Conservation (phyloP, 2,329 filamentous ascomycete genomes). For the Monilinia fructigena region DNA sequence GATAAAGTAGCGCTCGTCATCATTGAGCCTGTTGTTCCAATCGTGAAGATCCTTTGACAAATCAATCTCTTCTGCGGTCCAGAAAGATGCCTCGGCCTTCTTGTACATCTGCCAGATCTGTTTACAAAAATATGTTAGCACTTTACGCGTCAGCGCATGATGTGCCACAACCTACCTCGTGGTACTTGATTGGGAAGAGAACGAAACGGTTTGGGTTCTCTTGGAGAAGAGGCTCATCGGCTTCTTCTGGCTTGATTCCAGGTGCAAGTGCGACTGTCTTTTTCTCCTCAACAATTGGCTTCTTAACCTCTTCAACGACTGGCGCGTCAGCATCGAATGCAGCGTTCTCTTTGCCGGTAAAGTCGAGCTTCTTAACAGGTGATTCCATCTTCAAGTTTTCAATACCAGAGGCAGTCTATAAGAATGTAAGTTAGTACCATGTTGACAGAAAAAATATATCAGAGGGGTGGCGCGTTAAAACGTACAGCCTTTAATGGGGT, state of each 20-base stretch:
- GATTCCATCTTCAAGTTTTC: conserved; percentile 91
- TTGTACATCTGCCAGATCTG: conserved; percentile 99
- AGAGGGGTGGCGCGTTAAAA: conserved; percentile 34
- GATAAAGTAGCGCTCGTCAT: conserved; percentile 97
- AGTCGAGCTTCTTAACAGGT: conserved; percentile 85
- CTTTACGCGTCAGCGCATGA: conserved; percentile 66
- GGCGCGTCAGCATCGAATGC: conserved; percentile 51
- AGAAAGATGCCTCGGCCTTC: conserved; percentile 99
- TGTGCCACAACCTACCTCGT: conserved; percentile 71
- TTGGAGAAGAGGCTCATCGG: conserved; percentile 84
- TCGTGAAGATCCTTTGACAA: conserved; percentile 98
- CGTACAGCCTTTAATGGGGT: conserved; percentile 72
- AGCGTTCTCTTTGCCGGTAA: conserved; percentile 83
- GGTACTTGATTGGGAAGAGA: conserved; percentile 98
- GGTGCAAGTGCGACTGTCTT: conserved; percentile 47
- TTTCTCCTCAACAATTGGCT: conserved; percentile 52
- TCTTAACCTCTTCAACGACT: conserved; percentile 55
- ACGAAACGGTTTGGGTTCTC: conserved; percentile 97
- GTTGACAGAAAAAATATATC: conserved; percentile 26
- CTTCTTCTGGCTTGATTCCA: conserved; percentile 65
- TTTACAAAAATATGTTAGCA: conserved; percentile 42
- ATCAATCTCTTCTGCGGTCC: conserved; percentile 99
- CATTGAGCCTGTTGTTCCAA: conserved; percentile 96
- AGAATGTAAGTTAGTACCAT: conserved; percentile 35
- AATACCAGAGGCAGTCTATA: conserved; percentile 80